These are phyloP conservation scores for Globisporangium parvum DNA, from an alignment of 352 stramenopile genomes.

Conservation along the genomic window DNA sequence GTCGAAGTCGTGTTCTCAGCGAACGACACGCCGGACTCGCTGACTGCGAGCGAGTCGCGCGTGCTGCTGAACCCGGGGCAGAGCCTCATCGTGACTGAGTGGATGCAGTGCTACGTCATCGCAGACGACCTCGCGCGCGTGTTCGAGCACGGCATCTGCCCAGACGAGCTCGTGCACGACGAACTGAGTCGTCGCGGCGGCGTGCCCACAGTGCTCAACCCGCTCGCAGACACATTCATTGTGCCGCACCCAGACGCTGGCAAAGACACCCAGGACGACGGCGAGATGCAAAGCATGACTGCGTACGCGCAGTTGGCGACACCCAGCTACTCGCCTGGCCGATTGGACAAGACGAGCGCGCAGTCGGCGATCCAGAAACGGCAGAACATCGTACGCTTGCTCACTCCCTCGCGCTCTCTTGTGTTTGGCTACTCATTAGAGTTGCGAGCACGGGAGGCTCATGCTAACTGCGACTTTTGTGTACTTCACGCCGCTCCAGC, in stretches of 20 bases:
- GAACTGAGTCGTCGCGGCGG: constrained; percentile 26
- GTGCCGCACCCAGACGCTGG: constrained; percentile 16
- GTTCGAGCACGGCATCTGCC: constrained; percentile 49
- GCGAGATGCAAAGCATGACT: constrained; percentile 39
- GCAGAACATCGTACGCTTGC: constrained; percentile 9
- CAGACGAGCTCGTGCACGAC: constrained; percentile 35
- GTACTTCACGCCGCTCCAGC: too few species aligned
- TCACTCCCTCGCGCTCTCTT: too few species aligned
- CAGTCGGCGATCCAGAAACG: constrained; percentile 10
- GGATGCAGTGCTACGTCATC: constrained; percentile 84
- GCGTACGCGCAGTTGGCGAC: constrained; percentile 44
- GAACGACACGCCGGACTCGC: constrained; percentile 21
- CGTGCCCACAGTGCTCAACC: constrained; percentile 34
- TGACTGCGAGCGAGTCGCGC: constrained; percentile 36
- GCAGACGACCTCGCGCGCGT: constrained; percentile 73
- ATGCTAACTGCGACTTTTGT: constrained; percentile 1
- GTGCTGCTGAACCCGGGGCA: constrained; percentile 71
- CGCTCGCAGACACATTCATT: constrained; percentile 49
- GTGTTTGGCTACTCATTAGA: background rate
- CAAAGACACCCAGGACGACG: constrained; percentile 5
- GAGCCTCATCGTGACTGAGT: constrained; percentile 69
- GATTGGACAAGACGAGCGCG: background rate
- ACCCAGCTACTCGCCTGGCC: constrained; percentile 19
- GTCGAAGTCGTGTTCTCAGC: constrained; percentile 67
- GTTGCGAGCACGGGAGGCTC: background rate